A percentile compares a stretch with the other conserved stretches of the same genome.
Evolutionary conservation across 257 asterid species (phyloP).

Genomic region (Penstemon eatonii): DNA sequence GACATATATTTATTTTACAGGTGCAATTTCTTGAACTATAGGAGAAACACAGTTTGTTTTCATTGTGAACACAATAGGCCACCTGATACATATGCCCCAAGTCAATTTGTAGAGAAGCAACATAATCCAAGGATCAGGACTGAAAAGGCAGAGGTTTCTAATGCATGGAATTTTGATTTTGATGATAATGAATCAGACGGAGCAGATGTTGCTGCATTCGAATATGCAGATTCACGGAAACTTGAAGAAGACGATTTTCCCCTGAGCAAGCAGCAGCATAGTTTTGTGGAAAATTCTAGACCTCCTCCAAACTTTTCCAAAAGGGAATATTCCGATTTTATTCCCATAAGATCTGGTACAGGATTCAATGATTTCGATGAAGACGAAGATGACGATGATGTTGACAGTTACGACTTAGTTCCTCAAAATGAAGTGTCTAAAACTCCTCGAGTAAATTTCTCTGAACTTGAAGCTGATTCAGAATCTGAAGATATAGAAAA

Average conservation of each 20-base stretch:
- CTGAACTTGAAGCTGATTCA: constrained; percentile 75
- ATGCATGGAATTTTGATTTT: constrained; percentile 95
- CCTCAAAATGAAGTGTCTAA: constrained; percentile 49
- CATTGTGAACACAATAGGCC: constrained; percentile 97
- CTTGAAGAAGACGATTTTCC: constrained; percentile 48
- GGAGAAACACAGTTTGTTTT: constrained; percentile 90
- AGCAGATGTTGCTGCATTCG: constrained; percentile 93
- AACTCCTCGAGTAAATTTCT: constrained; percentile 57
- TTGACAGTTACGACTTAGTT: constrained; percentile 81
- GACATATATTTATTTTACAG: constrained; percentile 42
- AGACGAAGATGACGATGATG: constrained; percentile 78
- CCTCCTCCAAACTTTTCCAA: constrained; percentile 41
- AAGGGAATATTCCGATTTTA: constrained; percentile 41
- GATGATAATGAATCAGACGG: constrained; percentile 98
- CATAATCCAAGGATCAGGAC: constrained; percentile 44
- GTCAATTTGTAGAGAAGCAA: constrained; percentile 53
- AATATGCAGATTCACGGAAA: constrained; percentile 80
- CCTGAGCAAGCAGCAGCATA: constrained; percentile 29
- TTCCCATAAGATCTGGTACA: constrained; percentile 39
- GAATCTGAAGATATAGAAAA: constrained; percentile 61
- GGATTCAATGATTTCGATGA: constrained; percentile 96
- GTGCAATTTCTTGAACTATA: constrained; percentile 94
- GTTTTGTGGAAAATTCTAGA: constrained; percentile 38
- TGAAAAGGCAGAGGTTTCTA: constrained; percentile 57
- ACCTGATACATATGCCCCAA: constrained; percentile 63